These are phyloP conservation scores for Phytophthora nicotianae DNA, from an alignment of 352 stramenopile species.

Conservation along the genomic window DNA sequence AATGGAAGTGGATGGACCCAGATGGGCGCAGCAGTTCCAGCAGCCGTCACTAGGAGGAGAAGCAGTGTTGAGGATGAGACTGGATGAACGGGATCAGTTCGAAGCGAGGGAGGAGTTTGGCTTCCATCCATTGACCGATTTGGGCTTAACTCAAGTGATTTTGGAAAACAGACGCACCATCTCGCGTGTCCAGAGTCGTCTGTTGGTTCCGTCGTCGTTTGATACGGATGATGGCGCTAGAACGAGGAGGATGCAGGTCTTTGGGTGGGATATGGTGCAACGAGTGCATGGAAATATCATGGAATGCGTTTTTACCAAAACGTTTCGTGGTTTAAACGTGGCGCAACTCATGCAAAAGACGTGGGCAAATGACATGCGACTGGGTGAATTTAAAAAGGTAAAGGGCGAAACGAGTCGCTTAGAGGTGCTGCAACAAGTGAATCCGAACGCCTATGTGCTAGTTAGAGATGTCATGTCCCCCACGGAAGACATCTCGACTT, in stretches of 20 bases:
- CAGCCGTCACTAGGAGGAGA: conserved; percentile 12
- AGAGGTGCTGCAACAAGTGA: conserved; percentile 42
- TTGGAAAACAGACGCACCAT: conserved; percentile 34
- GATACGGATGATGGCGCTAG: conserved; percentile 19
- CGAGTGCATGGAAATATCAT: conserved; percentile 33
- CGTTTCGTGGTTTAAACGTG: conserved; percentile 32
- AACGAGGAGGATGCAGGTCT: conserved; percentile 24
- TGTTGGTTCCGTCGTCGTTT: conserved; percentile 25
- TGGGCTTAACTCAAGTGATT: conserved; percentile 34
- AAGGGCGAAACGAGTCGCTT: conserved; percentile 42
- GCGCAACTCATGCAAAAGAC: conserved; percentile 37
- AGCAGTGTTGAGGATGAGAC: conserved; percentile 13
- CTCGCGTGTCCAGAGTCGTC: conserved; percentile 25
- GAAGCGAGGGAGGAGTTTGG: conserved; percentile 37
- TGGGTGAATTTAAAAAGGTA: conserved; percentile 45
- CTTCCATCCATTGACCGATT: conserved; percentile 32
- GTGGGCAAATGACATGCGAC: conserved; percentile 39
- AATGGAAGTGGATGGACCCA: conserved; percentile 15
- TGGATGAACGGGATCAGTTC: conserved; percentile 22
- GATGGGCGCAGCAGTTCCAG: conserved; percentile 23
- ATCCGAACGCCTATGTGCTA: conserved; percentile 39
- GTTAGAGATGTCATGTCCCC: conserved; percentile 42
- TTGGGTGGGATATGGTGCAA: conserved; percentile 45
- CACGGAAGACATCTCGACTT: conserved; percentile 29
- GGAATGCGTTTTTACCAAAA: conserved; percentile 44